Base-by-base conservation (phyloP, 352 stramenopile species). In the Phytopythium aichiense region DNA sequence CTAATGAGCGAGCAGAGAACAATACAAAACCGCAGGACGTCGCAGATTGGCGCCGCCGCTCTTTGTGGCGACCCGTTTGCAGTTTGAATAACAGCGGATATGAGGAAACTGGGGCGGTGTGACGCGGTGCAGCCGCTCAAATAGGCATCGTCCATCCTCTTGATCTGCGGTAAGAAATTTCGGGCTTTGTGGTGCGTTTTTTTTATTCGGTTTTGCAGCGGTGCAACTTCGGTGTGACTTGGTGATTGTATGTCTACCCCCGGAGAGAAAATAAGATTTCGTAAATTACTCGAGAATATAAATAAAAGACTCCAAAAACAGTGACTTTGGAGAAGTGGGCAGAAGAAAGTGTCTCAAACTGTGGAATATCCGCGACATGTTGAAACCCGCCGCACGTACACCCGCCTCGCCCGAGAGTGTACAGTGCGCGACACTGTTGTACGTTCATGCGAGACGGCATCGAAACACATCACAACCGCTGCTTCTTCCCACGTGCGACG, bases 361-460 rank as follows among this genome's bases (percentile, higher is more conserved):
- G 48, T 54, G 48, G 48, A 54, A 54, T 53, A 23, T 54, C 48
- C 48, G 48, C 48, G 48, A 54, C 48, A 54, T 54, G 48, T 37
- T 54, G 9, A 23, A 28, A 16, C 46, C 23, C 22, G 28, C 28
- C 28, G 46, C 46, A 52, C 46, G 46, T 52, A 52, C 46, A 52
- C 23, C 46, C 13, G 46, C 46, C 9, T 25, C 45, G 45, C 30
- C 4, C 12, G 23, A 4, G 46, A 38, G 13, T 23, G 48, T 54
- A 54, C 48, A 35, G 48, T 54, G 48, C 16, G 48, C 28, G 48
- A 54, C 48, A 54, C 22, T 35, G 46, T 33, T 52, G 46, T 52
- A 52, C 46, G 46, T n/a, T 12, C 22, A 52, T 4, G 22, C 23
- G 23, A 20, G 46, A 52, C 45, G 13, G 45, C 22, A 18, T 5